phyloP scores from a whole-genome alignment of 441 rosid species.

The Adansonia rubrostipa region DNA sequence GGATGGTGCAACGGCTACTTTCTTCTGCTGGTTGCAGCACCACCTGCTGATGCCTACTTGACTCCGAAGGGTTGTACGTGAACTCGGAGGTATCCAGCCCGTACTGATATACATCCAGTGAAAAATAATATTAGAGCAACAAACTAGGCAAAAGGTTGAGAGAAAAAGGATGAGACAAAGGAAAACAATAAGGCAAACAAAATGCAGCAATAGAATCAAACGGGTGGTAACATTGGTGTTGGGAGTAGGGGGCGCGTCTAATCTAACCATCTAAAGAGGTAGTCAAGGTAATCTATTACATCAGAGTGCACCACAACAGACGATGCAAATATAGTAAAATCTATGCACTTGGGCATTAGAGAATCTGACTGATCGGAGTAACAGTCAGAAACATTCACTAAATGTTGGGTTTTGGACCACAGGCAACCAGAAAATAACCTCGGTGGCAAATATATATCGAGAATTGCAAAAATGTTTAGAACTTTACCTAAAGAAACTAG shows the following conservation, averaged over 20 bases:
- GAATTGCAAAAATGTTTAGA: neutral
- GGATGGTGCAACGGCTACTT: constrained; percentile 84
- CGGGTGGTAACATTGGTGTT: neutral
- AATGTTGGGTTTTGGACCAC: neutral
- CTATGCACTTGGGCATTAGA: neutral
- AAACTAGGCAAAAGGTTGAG: constrained; percentile 16
- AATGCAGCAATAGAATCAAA: neutral
- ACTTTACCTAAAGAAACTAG: neutral
- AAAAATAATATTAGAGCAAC: constrained; percentile 27
- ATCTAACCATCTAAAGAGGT: neutral
- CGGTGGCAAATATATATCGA: neutral
- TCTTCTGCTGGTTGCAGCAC: constrained; percentile 75
- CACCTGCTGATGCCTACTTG: constrained; percentile 80
- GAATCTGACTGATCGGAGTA: neutral
- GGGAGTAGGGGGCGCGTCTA: neutral
- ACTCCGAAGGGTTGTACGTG: constrained; percentile 91
- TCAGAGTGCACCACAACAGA: neutral
- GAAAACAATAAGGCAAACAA: neutral
- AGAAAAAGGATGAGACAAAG: neutral
- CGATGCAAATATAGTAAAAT: constrained; percentile 14
- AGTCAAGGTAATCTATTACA: neutral
- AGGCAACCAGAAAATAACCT: neutral
- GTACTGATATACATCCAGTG: constrained; percentile 57
- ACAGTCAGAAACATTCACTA: neutral
- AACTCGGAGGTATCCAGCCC: constrained; percentile 97